Conservation (phyloP, 2,329 filamentous ascomycete species). For the Arthrobotrys entomopaga region DNA sequence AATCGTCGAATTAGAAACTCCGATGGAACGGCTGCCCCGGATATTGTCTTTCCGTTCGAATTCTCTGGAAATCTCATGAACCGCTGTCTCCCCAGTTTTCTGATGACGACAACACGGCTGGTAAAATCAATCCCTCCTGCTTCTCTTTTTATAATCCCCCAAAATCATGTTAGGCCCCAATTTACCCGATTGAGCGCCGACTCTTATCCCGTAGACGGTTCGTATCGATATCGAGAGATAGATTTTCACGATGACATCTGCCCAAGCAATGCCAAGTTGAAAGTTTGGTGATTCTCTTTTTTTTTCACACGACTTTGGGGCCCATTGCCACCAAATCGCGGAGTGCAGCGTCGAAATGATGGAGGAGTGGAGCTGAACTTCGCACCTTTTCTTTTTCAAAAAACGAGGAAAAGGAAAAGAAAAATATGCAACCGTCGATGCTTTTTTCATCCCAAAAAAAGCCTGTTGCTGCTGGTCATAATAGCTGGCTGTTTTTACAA, state of each 20-base stretch:
- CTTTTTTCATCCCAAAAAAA: constrained; percentile 8
- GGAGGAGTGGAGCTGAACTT: constrained; percentile 4
- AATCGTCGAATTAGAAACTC: too few relatives aligned
- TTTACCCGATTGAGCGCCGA: background rate
- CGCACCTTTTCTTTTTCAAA: background rate
- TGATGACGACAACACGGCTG: constrained; percentile 9
- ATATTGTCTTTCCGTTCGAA: background rate
- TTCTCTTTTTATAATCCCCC: background rate
- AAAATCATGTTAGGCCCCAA: background rate
- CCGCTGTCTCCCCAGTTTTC: constrained; percentile 1
- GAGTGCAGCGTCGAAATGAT: constrained; percentile 4
- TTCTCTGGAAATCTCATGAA: background rate
- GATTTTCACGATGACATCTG: background rate
- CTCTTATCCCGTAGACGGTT: too few relatives aligned
- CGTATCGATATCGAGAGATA: too few relatives aligned
- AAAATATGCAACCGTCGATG: background rate
- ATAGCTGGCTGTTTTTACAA: background rate
- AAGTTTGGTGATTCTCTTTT: background rate
- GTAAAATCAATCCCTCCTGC: constrained; percentile 10
- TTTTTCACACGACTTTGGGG: background rate
- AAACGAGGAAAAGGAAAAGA: too few relatives aligned
- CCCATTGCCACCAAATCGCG: background rate
- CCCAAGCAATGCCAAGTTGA: too few relatives aligned
- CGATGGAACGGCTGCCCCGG: too few relatives aligned
- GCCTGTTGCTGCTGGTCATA: background rate